phyloP scores from a whole-genome alignment of 1,139 yeast genomes.

The Barnettozyma hawaiiensis region DNA sequence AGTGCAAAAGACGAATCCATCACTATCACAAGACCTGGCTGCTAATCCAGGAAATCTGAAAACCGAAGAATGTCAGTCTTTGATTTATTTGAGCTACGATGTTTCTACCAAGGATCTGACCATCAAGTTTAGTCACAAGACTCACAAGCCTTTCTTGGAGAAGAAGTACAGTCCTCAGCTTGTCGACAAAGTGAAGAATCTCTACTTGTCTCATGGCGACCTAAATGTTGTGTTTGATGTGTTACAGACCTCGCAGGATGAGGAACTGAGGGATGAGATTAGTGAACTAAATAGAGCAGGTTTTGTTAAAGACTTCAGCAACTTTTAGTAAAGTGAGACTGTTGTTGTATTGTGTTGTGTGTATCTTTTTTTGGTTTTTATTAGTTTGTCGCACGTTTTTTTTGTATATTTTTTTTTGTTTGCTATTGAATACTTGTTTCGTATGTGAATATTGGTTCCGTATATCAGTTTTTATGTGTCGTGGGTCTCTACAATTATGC shows the following conservation, averaged over 20 bases:
- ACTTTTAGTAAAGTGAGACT: constrained; percentile 4
- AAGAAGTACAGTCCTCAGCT: constrained; percentile 17
- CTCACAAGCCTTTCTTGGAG: constrained; percentile 20
- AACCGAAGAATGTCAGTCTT: constrained; percentile 23
- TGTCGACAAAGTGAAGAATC: constrained; percentile 14
- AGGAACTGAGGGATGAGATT: constrained; percentile 16
- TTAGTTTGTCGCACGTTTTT: neutral
- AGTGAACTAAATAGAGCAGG: constrained; percentile 14
- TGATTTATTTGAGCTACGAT: constrained; percentile 22
- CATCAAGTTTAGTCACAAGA: constrained; percentile 21
- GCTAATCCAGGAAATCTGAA: constrained; percentile 14
- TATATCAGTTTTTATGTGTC: too few relatives aligned
- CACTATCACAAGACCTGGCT: neutral
- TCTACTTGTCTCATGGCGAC: constrained; percentile 8
- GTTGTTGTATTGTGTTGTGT: neutral
- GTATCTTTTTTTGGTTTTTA: neutral
- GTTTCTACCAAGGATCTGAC: constrained; percentile 17
- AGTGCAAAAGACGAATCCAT: constrained; percentile 16
- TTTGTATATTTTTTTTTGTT: neutral
- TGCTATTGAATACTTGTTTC: too few relatives aligned
- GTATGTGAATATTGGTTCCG: too few relatives aligned
- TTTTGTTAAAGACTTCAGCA: constrained; percentile 20
- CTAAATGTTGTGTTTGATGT: constrained; percentile 8
- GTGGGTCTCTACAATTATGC: too few relatives aligned
- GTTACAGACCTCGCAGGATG: constrained; percentile 3